A percentile compares a stretch with the other conserved stretches of the same genome.
These are phyloP conservation scores for Crassisporium funariophilum DNA, from an alignment of 768 basidiomycete genomes.

Conservation along the genomic window DNA sequence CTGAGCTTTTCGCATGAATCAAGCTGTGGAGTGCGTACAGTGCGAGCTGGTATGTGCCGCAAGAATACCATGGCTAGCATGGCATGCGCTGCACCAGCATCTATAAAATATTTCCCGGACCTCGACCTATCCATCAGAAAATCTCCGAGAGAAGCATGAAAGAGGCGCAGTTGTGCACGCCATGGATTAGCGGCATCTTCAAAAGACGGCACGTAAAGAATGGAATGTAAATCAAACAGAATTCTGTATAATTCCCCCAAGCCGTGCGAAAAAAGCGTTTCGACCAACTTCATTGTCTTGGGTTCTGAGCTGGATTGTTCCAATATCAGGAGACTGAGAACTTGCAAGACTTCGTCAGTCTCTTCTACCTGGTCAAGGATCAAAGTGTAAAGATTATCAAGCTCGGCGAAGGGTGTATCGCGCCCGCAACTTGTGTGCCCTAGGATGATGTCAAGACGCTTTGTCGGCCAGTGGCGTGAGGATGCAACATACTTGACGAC, in stretches of 20 bases:
- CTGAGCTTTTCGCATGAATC: no score
- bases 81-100: neutral
- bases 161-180: neutral
- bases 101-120: neutral
- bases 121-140: neutral
- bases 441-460: constrained; percentile 14
- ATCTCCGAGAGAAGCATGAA: neutral
- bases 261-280: no score
- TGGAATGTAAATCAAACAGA: neutral
- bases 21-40: no score
- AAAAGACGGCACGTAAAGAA: neutral
- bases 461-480: constrained; percentile 5
- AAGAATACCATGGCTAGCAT: no score
- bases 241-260: neutral
- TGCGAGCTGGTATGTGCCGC: no score
- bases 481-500: constrained; percentile 14
- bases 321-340: neutral
- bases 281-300: no score
- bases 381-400: constrained; percentile 16
- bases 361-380: constrained; percentile 6
- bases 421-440: neutral
- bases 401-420: constrained; percentile 12
- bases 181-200: no score
- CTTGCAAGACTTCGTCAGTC: neutral
- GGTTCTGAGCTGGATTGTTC: neutral